Conservation (phyloP, 2,329 filamentous ascomycete genomes). For the Colletotrichum sp. region DNA sequence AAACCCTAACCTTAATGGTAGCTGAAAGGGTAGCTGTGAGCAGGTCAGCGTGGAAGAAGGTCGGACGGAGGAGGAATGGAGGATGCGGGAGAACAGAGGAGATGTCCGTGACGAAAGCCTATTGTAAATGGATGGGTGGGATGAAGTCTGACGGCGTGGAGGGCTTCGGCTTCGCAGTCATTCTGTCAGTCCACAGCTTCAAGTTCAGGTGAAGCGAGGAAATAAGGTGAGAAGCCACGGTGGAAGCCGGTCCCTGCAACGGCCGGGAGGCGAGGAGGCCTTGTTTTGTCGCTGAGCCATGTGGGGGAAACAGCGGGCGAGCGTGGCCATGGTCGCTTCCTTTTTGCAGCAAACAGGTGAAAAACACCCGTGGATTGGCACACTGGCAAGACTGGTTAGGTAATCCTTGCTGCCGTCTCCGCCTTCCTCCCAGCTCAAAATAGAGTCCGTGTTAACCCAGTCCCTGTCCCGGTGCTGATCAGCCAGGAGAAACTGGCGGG, state of each 20-base stretch:
- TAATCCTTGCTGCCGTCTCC: not conserved
- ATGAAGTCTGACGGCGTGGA: not conserved
- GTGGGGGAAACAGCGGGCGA: not conserved
- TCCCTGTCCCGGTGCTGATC: conserved; percentile 9
- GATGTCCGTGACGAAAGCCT: not conserved
- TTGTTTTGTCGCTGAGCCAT: not conserved
- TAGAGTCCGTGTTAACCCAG: not conserved
- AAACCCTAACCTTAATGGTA: not conserved
- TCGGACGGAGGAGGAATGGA: not conserved
- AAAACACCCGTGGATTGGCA: not conserved
- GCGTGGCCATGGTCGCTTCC: not conserved
- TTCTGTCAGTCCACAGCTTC: conserved; percentile 5
- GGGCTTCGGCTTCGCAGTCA: not conserved
- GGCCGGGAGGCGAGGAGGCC: not conserved
- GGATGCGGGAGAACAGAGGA: not conserved
- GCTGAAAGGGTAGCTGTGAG: not conserved
- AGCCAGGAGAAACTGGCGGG: not conserved
- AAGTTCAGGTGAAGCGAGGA: conserved; percentile 12
- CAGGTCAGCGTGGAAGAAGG: not conserved
- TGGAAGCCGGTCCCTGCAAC: not conserved
- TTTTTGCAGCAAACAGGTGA: not conserved
- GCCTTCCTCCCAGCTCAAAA: not conserved
- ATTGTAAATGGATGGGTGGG: not conserved
- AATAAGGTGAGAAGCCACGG: not conserved
- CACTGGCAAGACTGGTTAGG: not conserved